Evolutionary conservation across 2,329 filamentous ascomycete species (phyloP).

Genomic region (Gnomoniopsis smithogilvyi): DNA sequence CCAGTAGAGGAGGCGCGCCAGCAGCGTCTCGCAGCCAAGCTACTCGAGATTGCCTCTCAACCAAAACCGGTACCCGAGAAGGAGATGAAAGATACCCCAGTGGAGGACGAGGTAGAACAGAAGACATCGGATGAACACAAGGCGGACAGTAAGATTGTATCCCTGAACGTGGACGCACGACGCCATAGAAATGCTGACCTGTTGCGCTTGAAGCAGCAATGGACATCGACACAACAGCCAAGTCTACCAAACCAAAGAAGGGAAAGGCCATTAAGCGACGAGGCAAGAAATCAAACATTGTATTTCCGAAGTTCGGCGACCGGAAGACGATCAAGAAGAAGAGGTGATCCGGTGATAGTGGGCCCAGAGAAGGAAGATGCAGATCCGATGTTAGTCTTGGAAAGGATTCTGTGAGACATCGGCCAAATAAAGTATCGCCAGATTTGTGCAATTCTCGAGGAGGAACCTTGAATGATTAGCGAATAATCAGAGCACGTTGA

Average conservation of each 20-base stretch:
- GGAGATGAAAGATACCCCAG: slow-evolving; percentile 42
- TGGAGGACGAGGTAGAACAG: slow-evolving; percentile 35
- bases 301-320: slow-evolving; percentile 58
- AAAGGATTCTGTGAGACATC: background rate
- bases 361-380: background rate
- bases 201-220: slow-evolving; percentile 39
- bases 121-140: slow-evolving; percentile 26
- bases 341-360: slow-evolving; percentile 10
- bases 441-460: background rate
- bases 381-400: background rate
- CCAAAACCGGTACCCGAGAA: slow-evolving; percentile 59
- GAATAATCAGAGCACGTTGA: background rate
- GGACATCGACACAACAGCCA: slow-evolving; percentile 50
- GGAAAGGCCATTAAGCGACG: slow-evolving; percentile 56
- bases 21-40: slow-evolving; percentile 80
- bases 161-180: background rate
- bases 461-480: background rate
- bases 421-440: background rate
- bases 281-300: slow-evolving; percentile 54
- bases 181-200: background rate
- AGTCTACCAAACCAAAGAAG: slow-evolving; percentile 40
- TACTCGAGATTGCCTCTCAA: slow-evolving; percentile 75
- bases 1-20: slow-evolving; percentile 76
- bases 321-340: slow-evolving; percentile 45
- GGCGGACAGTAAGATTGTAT: slow-evolving; percentile 27